Evolutionary conservation across 2,329 filamentous ascomycete genomes (phyloP), one percentile per base, ranked within the genome.

Genomic region (Nannizziopsis arthrosporioides): DNA sequence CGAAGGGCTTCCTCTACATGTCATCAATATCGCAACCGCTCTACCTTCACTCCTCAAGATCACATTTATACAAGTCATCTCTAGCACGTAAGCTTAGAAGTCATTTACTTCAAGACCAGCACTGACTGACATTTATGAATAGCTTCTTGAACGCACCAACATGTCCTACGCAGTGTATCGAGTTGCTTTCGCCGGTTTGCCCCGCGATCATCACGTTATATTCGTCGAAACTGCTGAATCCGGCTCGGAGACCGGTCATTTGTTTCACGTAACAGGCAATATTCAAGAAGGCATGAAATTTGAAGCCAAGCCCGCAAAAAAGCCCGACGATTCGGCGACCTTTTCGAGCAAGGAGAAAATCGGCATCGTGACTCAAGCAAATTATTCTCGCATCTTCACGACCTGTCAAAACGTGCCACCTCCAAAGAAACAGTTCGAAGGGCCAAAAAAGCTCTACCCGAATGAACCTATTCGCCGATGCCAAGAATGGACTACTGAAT

Each of bases 371-470:
- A 35, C 50, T 7, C 42, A 51, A 9, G 48, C 35, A 1, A 55
- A 59, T 44, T 56, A 58, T 40, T 19, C 48, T 18, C 51, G 48
- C 22, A 50, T 62, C 30, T 17, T 54, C 37, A 35, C 39, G 8
- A 51, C 57, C 18, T 61, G 59, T 42, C 37, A 54, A 34, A 44
- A n/a, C 1, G 51, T 59, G 2, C 54, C 54, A 11, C 53, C 56
- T 32, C 60, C 61, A 14, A 56, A 57, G 48, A 63, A 63, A 51
- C 61, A 63, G 43, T 63, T 62, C 40, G 34, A 62, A 5, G 58
- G 59, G 19, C 19, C 54, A 2, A 57, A 49, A 27, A 45, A 56
- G 39, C 50, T 64, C 10, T 59, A 56, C 49, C 60, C 59, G 7
- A 35, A 45, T 32, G 46, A 54, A 39, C 53, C 52, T 1, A 30